These are phyloP conservation scores for Amanita subjunquillea DNA, from an alignment of 768 basidiomycete species.

Conservation along the genomic window DNA sequence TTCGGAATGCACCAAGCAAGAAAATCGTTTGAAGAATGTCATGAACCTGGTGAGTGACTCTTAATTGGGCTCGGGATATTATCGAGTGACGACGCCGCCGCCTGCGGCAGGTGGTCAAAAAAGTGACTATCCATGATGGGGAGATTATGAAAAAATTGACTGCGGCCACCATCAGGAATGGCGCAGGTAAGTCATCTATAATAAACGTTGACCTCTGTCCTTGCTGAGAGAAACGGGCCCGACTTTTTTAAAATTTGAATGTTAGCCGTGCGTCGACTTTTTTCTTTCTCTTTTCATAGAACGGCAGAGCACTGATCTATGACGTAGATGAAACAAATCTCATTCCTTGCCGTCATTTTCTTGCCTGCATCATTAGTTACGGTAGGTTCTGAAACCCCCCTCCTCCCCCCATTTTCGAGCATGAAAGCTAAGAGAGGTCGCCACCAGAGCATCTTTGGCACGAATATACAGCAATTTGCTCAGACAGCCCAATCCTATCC, in stretches of 20 bases:
- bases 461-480: background rate
- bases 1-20: slow-evolving; percentile 27
- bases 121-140: slow-evolving; percentile 37
- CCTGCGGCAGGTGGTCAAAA: slow-evolving; percentile 29
- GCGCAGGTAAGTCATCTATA: slow-evolving; percentile 12
- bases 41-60: slow-evolving; percentile 29
- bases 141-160: slow-evolving; percentile 31
- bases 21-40: slow-evolving; percentile 36
- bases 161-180: slow-evolving; percentile 23
- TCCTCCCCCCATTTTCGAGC: background rate
- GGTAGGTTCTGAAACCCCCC: too few species aligned
- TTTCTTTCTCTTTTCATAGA: too few species aligned
- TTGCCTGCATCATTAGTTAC: slow-evolving; percentile 33
- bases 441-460: background rate
- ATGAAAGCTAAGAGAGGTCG: background rate
- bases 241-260: background rate
- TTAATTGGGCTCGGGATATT: background rate
- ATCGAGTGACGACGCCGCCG: background rate
- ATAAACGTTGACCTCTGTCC: background rate
- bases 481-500: background rate
- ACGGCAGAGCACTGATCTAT: background rate
- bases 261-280: slow-evolving; percentile 8
- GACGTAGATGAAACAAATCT: slow-evolving; percentile 25
- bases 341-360: slow-evolving; percentile 39
- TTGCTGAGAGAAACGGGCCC: background rate